Percentiles rank a stretch among this genome's conserved stretches.
These are phyloP conservation scores for Tolypocladium tropicale DNA, from an alignment of 2,329 filamentous ascomycete species.

Conservation along the genomic window DNA sequence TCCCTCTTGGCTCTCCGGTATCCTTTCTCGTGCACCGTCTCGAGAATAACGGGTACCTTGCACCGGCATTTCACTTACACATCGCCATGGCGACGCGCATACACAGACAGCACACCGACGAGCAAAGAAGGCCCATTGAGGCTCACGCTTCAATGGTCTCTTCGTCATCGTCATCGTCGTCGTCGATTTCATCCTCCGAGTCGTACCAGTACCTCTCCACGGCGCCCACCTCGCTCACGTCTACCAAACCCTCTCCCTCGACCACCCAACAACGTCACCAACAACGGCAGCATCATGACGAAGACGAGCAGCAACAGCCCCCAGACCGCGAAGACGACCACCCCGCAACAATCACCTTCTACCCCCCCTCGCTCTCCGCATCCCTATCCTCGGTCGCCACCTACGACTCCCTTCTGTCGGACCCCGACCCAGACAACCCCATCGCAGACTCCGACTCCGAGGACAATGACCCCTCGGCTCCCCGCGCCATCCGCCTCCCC, in stretches of 20 bases:
- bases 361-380: slow-evolving; percentile 6
- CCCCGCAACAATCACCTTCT: slow-evolving; percentile 3
- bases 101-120: background rate
- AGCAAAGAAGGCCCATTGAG: background rate
- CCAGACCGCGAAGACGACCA: background rate
- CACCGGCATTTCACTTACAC: background rate
- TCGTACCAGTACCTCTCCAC: background rate
- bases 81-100: background rate
- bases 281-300: background rate
- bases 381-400: slow-evolving; percentile 58
- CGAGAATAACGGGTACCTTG: background rate
- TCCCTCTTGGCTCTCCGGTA: background rate
- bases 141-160: background rate
- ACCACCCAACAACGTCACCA: background rate
- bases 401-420: slow-evolving; percentile 59
- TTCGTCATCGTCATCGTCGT: background rate
- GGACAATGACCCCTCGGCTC: background rate
- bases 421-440: slow-evolving; percentile 19
- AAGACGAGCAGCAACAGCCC: background rate
- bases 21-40: background rate
- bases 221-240: background rate
- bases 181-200: background rate
- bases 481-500: slow-evolving; percentile 7
- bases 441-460: slow-evolving; percentile 12
- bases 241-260: background rate